phyloP scores from a whole-genome alignment of 2,329 filamentous ascomycete genomes.

The Neophaeococcomyces aloes region DNA sequence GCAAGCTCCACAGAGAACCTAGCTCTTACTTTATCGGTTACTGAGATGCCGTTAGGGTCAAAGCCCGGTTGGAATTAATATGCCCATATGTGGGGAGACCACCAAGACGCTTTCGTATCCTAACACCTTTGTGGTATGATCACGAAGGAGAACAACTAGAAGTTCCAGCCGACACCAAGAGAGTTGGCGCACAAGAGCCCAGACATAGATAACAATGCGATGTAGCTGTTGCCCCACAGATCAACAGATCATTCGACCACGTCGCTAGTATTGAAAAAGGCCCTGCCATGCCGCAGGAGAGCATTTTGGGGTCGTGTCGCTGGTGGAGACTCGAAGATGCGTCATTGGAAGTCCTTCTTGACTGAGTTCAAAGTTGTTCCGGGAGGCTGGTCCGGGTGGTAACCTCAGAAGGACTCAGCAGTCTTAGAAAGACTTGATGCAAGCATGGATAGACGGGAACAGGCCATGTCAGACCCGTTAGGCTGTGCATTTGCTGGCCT shows the following conservation, averaged over 20 bases:
- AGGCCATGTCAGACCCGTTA: no score
- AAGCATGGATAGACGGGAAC: no score
- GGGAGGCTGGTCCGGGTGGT: no score
- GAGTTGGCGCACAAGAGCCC: background rate
- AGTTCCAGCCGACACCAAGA: background rate
- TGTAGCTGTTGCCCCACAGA: background rate
- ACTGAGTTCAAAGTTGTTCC: background rate
- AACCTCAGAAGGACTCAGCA: no score
- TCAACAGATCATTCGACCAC: background rate
- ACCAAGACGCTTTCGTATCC: background rate
- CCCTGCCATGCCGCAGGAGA: background rate
- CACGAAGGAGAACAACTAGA: background rate
- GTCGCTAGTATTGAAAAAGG: background rate
- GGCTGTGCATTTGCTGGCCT: no score
- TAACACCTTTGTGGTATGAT: background rate
- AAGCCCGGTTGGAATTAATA: no score
- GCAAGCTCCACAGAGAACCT: background rate
- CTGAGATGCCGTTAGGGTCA: background rate
- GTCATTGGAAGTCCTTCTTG: background rate
- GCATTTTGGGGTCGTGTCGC: background rate
- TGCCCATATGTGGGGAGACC: background rate
- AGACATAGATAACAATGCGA: constrained; percentile 1
- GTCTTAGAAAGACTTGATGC: no score
- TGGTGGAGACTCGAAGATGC: background rate
- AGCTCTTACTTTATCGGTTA: background rate